Evolutionary conservation across 202 grass and related monocot species (phyloP).

Genomic region (Setaria viridis): DNA sequence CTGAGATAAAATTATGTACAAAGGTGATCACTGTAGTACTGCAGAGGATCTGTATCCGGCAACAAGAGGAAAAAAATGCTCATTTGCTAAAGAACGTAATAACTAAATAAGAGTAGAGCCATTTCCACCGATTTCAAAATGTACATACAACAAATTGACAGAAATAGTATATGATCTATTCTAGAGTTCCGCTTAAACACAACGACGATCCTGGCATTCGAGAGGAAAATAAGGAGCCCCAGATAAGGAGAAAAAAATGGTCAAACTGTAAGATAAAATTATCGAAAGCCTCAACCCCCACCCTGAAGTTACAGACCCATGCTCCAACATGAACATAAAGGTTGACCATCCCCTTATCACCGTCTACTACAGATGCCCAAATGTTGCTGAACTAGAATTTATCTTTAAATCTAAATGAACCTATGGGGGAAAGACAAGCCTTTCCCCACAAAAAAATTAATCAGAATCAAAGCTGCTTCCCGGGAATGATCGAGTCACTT

Average conservation of each 20-base stretch:
- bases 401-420: slow-evolving; percentile 75
- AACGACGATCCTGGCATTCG: background rate
- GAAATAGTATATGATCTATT: background rate
- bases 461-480: slow-evolving; percentile 91
- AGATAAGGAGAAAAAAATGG: background rate
- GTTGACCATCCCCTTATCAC: slow-evolving; percentile 36
- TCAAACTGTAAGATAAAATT: slow-evolving; percentile 42
- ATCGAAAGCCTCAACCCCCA: slow-evolving; percentile 45
- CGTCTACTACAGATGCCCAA: slow-evolving; percentile 45
- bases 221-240: background rate
- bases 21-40: background rate
- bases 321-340: slow-evolving; percentile 45
- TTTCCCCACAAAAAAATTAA: slow-evolving; percentile 64
- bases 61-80: background rate
- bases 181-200: background rate
- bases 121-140: slow-evolving; percentile 3
- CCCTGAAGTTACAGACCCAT: slow-evolving; percentile 52
- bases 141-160: slow-evolving; percentile 9
- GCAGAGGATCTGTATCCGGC: too few relatives aligned
- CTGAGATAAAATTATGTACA: background rate
- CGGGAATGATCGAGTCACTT: slow-evolving; percentile 84
- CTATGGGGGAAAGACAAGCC: slow-evolving; percentile 66
- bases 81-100: background rate
- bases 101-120: background rate
- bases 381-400: slow-evolving; percentile 53